Evolutionary conservation across 345 rosid genomes (phyloP).

Genomic region (Populus pruinosa): DNA sequence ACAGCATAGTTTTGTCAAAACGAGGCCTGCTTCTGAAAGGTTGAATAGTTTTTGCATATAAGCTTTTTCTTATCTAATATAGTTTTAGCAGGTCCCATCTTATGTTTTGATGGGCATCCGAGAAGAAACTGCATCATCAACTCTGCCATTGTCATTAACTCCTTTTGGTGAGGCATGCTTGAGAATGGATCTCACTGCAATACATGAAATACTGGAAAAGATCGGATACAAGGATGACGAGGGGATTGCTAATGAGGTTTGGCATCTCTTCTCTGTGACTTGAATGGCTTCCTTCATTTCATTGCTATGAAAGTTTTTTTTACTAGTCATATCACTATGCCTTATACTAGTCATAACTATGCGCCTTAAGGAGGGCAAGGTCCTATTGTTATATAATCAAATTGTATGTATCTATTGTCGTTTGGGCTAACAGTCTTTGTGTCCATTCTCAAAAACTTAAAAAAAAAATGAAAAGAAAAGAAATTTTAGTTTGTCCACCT

Average conservation of each 20-base stretch:
- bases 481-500: neutral
- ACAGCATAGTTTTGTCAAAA: too few species aligned
- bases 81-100: slow-evolving; percentile 58
- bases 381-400: neutral
- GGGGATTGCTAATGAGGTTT: slow-evolving; percentile 78
- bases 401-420: neutral
- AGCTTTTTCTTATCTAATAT: neutral
- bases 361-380: neutral
- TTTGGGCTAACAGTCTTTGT: neutral
- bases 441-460: neutral
- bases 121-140: slow-evolving; percentile 47
- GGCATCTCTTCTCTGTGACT: slow-evolving; percentile 3
- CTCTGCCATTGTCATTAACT: slow-evolving; percentile 43
- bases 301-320: neutral
- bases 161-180: slow-evolving; percentile 83
- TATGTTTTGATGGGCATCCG: slow-evolving; percentile 60
- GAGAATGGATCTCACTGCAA: slow-evolving; percentile 71
- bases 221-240: slow-evolving; percentile 79
- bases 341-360: neutral
- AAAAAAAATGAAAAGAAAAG: too few species aligned
- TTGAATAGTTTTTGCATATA: neutral
- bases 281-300: neutral
- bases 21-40: neutral
- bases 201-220: slow-evolving; percentile 72
- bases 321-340: neutral